These are phyloP conservation scores for Aspergillus sp. DNA, from an alignment of 2,329 filamentous ascomycete species.

Conservation along the genomic window DNA sequence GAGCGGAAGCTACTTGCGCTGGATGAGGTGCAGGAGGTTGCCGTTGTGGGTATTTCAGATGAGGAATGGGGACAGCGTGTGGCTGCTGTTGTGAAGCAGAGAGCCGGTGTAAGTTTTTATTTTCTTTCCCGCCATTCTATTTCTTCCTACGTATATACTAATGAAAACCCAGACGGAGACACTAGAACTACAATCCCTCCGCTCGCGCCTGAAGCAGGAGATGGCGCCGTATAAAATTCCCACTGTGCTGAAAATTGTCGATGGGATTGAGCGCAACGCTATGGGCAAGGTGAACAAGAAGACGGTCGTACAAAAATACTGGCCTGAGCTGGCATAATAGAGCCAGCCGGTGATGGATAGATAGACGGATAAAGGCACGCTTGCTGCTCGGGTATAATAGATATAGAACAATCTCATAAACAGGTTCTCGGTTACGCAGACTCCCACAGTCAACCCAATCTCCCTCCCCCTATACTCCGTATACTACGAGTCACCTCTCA, in stretches of 20 bases:
- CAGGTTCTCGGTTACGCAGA: neutral
- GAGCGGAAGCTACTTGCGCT: conserved; percentile 54
- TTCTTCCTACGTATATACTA: neutral
- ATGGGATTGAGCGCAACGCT: conserved; percentile 56
- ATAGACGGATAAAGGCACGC: neutral
- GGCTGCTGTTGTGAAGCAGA: conserved; percentile 51
- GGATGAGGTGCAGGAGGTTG: conserved; percentile 53
- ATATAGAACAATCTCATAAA: neutral
- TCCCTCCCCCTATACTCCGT: neutral
- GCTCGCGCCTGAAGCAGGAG: conserved; percentile 35
- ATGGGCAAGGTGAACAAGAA: conserved; percentile 77
- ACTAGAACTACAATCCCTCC: conserved; percentile 32
- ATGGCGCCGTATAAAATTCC: conserved; percentile 92
- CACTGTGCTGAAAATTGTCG: conserved; percentile 78
- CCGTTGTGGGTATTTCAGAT: conserved; percentile 55
- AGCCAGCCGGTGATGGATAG: neutral
- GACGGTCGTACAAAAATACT: conserved; percentile 40
- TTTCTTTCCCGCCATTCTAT: neutral
- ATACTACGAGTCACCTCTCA: neutral
- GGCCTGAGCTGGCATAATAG: conserved; percentile 24
- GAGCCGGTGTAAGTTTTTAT: conserved; percentile 30
- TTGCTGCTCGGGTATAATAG: neutral
- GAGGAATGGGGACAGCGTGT: conserved; percentile 57
- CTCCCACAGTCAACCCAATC: too few species aligned
- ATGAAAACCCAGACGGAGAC: conserved; percentile 24